phyloP scores from a whole-genome alignment of 345 rosid species.

The Stellera chamaejasme region DNA sequence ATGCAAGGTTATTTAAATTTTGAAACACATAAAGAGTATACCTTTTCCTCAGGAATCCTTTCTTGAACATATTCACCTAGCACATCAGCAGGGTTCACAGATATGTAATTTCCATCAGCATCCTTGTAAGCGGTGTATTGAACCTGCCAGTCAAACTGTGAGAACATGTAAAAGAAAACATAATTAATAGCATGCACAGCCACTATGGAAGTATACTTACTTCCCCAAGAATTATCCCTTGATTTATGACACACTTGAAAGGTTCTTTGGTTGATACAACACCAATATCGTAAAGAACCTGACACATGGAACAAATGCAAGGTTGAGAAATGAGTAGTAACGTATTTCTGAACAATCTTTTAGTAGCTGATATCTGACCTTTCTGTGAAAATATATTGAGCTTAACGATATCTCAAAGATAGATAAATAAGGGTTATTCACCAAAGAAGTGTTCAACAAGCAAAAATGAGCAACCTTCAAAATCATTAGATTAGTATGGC shows the following conservation, averaged over 20 bases:
- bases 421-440: not conserved
- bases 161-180: slow-evolving; percentile 6
- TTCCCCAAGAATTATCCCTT: slow-evolving; percentile 96
- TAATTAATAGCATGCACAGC: slow-evolving; percentile 6
- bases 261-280: slow-evolving; percentile 92
- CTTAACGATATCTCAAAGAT: too few species aligned
- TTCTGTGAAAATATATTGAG: too few species aligned
- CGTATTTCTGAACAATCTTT: slow-evolving; percentile 4
- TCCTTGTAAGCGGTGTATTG: slow-evolving; percentile 75
- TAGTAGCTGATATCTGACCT: not conserved
- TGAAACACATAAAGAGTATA: slow-evolving; percentile 25
- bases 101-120: slow-evolving; percentile 55
- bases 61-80: slow-evolving; percentile 50
- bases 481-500: not conserved
- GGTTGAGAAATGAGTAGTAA: slow-evolving; percentile 2
- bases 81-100: slow-evolving; percentile 44
- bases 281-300: slow-evolving; percentile 94
- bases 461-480: not conserved
- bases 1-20: slow-evolving; percentile 9
- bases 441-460: slow-evolving; percentile 1
- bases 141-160: slow-evolving; percentile 49
- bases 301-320: slow-evolving; percentile 14
- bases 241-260: slow-evolving; percentile 93
- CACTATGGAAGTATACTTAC: slow-evolving; percentile 30
- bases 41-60: slow-evolving; percentile 56